Evolutionary conservation across 306 rosid genomes (phyloP), one percentile per base, ranked within the genome.

Genomic region (Rosa lucieae): DNA sequence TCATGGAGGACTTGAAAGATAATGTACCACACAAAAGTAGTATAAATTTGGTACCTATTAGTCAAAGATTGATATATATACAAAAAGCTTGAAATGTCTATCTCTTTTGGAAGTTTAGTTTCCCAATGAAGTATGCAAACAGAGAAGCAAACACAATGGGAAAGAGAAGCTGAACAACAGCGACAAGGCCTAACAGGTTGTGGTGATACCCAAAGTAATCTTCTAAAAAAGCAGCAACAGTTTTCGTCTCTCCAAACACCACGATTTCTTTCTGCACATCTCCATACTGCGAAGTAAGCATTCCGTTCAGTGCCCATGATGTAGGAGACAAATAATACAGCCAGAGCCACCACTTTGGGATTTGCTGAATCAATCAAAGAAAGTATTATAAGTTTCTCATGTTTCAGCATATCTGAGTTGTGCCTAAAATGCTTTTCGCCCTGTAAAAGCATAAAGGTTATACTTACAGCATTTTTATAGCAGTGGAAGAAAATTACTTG

Each of bases 271-370:
- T 78, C 59, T 78, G 70, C 20, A 83, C 39, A 76, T 91, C 92
- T 66, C 96, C 88, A 76, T 86, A 91, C 53, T 88, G 93, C 1
- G 93, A 83, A 67, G 87, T 84, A 32, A 91, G 84, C 89, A 91
- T 74, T 80, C 93, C 93, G 51, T 89, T 82, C 59, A 91, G 56
- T 40, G 81, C 82, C 96, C 96, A 91, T 35, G 96, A 87, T 46
- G 85, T 61, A 12, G 96, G 96, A 65, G 82, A 80, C 49, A 89
- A 4, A 62, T 90, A 89, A 80, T 86, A 91, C 82, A 83, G 67
- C 96, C 96, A 91, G 26, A 89, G 44, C 96, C 96, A 91, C 92
- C 96, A 89, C 77, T 89, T 89, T 7, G 96, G 96, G 55, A 91
- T 88, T 69, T 75, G 90, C 93, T 89, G 84, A 81, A 86, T 67